phyloP scores from a whole-genome alignment of 2,329 filamentous ascomycete species.

The Septoria petroselini region DNA sequence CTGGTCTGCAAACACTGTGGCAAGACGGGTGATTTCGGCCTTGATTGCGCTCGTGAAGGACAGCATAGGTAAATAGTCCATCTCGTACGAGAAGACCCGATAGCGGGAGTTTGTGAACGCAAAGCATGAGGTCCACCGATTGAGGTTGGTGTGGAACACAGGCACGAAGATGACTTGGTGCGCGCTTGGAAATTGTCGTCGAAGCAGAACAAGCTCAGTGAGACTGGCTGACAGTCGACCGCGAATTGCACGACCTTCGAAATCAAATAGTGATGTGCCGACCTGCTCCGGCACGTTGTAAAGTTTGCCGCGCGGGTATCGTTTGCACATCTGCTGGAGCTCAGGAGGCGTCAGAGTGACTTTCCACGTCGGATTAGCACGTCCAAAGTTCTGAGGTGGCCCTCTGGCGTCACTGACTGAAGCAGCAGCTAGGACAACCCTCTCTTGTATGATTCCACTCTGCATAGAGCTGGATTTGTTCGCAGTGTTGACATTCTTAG shows the following conservation, averaged over 20 bases:
- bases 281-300: slow-evolving; percentile 25
- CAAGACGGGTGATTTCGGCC: slow-evolving; percentile 39
- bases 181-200: slow-evolving; percentile 44
- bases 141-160: slow-evolving; percentile 48
- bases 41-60: slow-evolving; percentile 42
- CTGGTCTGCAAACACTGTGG: slow-evolving; percentile 41
- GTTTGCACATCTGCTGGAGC: slow-evolving; percentile 24
- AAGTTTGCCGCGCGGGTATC: slow-evolving; percentile 24
- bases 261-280: slow-evolving; percentile 24
- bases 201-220: slow-evolving; percentile 26
- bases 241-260: slow-evolving; percentile 20
- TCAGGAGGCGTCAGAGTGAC: slow-evolving; percentile 24
- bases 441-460: slow-evolving; percentile 20
- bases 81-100: slow-evolving; percentile 39
- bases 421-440: slow-evolving; percentile 25
- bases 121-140: slow-evolving; percentile 33
- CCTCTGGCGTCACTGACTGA: slow-evolving; percentile 18
- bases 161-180: slow-evolving; percentile 51
- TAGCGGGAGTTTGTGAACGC: slow-evolving; percentile 46
- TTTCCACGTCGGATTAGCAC: slow-evolving; percentile 25
- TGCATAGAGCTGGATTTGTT: slow-evolving; percentile 12
- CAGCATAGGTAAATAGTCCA: slow-evolving; percentile 39
- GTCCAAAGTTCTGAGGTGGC: slow-evolving; percentile 19
- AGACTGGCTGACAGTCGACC: slow-evolving; percentile 22
- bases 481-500: neutral